phyloP scores from a whole-genome alignment of 306 rosid genomes.

The Cicer arietinum region DNA sequence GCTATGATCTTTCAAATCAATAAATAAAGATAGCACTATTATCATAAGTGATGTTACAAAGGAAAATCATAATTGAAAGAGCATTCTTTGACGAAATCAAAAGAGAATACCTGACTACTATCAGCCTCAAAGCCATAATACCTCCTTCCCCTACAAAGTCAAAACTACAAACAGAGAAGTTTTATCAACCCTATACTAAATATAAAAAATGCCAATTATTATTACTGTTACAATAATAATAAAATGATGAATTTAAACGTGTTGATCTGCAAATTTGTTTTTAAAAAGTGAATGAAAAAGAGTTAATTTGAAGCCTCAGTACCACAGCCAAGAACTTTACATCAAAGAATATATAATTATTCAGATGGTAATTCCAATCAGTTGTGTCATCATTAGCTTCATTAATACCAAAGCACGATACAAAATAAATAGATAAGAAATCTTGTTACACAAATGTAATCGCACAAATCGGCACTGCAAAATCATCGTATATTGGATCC shows the following conservation, averaged over 20 bases:
- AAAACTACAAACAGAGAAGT: no score
- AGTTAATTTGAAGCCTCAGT: background rate
- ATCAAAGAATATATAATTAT: background rate
- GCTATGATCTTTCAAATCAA: no score
- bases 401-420: background rate
- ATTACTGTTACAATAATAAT: no score
- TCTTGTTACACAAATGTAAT: background rate
- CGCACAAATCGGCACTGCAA: background rate
- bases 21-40: no score
- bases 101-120: no score
- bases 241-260: background rate
- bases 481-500: background rate
- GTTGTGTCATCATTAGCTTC: background rate
- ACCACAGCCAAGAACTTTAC: conserved; percentile 1
- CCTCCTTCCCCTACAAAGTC: no score
- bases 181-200: no score
- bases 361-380: background rate
- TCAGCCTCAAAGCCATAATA: no score
- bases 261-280: background rate
- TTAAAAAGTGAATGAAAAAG: background rate
- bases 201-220: no score
- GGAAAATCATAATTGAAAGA: no score
- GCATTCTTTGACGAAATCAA: no score
- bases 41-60: no score
- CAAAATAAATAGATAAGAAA: background rate